phyloP scores from a whole-genome alignment of 2,329 filamentous ascomycete genomes.

The Alternaria consortialis region DNA sequence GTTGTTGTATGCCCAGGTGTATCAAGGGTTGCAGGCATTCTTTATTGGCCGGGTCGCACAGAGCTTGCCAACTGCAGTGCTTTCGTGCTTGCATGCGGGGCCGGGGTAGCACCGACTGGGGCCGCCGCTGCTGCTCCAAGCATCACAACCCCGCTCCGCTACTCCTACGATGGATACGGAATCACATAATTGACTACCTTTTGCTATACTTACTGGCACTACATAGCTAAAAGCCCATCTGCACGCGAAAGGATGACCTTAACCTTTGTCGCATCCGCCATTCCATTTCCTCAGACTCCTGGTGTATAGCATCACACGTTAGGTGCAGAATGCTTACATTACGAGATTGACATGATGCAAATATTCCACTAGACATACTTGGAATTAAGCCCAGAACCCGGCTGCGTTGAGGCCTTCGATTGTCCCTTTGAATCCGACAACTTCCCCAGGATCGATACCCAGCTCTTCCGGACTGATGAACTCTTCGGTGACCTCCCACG shows the following conservation, averaged over 20 bases:
- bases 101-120: neutral
- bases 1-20: neutral
- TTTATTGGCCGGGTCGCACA: neutral
- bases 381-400: constrained; percentile 9
- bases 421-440: constrained; percentile 33
- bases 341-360: neutral
- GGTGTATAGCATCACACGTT: too few relatives aligned
- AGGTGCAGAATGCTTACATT: too few relatives aligned
- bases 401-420: constrained; percentile 22
- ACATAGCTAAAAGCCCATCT: neutral
- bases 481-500: constrained; percentile 34
- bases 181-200: too few relatives aligned
- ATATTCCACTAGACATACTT: neutral
- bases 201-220: too few relatives aligned
- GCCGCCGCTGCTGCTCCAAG: neutral
- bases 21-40: neutral
- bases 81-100: neutral
- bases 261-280: neutral
- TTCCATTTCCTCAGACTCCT: neutral
- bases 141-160: too few relatives aligned
- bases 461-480: constrained; percentile 37
- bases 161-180: too few relatives aligned
- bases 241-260: neutral
- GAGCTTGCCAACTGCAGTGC: neutral
- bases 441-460: constrained; percentile 35